Evolutionary conservation across 208 protist genomes (phyloP).

Genomic region (Trichomonas tenax): DNA sequence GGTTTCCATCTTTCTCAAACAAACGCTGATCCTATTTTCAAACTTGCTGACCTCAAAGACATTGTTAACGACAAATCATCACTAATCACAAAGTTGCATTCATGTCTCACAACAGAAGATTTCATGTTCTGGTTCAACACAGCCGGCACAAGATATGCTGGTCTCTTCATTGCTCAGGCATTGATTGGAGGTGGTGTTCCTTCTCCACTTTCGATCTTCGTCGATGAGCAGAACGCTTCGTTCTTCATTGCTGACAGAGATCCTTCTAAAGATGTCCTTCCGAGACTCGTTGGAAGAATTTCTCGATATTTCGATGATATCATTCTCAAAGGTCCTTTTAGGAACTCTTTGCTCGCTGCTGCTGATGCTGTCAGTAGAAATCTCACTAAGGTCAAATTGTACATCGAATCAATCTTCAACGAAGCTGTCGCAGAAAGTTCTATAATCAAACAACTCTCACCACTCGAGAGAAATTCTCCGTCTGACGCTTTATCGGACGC

Average conservation of each 20-base stretch:
- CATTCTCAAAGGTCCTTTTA: background rate
- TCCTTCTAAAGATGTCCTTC: background rate
- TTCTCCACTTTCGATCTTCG: background rate
- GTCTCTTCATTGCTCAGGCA: background rate
- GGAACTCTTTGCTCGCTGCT: background rate
- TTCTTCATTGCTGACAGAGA: background rate
- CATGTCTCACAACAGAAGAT: background rate
- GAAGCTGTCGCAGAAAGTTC: background rate
- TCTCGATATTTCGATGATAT: background rate
- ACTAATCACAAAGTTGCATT: background rate
- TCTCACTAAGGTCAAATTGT: background rate
- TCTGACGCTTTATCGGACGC: background rate
- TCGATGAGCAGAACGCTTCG: background rate
- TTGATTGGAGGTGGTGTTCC: background rate
- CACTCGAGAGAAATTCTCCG: background rate
- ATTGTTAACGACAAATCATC: background rate
- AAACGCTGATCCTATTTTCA: background rate
- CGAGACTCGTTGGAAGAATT: background rate
- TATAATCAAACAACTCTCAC: background rate
- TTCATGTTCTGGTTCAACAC: background rate
- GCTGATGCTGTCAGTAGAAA: background rate
- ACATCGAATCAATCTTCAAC: background rate
- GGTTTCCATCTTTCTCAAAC: background rate
- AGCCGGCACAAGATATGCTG: background rate
- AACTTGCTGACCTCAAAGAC: background rate